These are phyloP conservation scores for Yamadazyma laniorum DNA, from an alignment of 805 yeast species.

Conservation along the genomic window DNA sequence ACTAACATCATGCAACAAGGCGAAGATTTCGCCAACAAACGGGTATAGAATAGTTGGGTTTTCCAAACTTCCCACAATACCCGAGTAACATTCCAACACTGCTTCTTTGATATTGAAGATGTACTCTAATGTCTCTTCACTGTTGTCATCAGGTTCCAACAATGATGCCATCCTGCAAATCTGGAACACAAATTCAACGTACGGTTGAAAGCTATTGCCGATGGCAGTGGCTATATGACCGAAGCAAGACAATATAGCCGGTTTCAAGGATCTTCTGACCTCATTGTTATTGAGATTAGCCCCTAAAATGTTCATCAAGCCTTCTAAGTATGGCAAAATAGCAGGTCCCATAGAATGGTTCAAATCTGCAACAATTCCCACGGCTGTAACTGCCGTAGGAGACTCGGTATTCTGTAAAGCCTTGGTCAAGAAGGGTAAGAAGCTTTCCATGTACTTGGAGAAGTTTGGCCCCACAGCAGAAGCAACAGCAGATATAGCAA, in stretches of 20 bases:
- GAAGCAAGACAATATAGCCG: conserved; percentile 85
- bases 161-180: conserved; percentile 68
- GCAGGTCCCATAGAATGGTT: conserved; percentile 80
- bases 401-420: conserved; percentile 83
- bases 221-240: conserved; percentile 94
- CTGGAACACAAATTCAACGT: conserved; percentile 74
- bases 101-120: conserved; percentile 72
- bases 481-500: conserved; percentile 88
- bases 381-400: conserved; percentile 83
- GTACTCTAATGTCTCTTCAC: conserved; percentile 77
- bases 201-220: conserved; percentile 73
- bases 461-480: conserved; percentile 72
- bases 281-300: conserved; percentile 62
- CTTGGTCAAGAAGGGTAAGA: conserved; percentile 75
- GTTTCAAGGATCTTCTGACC: conserved; percentile 79
- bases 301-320: conserved; percentile 82
- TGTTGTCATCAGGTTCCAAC: conserved; percentile 60
- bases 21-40: conserved; percentile 67
- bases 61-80: conserved; percentile 83
- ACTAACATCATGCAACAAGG: conserved; percentile 59
- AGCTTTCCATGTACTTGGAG: conserved; percentile 72
- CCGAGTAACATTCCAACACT: conserved; percentile 93
- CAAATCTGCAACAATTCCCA: conserved; percentile 93
- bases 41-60: conserved; percentile 63
- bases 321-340: conserved; percentile 72